A percentile compares a stretch with the other conserved stretches of the same genome.
Conservation (phyloP, 2,329 filamentous ascomycete species). For the Alternaria brassicae region DNA sequence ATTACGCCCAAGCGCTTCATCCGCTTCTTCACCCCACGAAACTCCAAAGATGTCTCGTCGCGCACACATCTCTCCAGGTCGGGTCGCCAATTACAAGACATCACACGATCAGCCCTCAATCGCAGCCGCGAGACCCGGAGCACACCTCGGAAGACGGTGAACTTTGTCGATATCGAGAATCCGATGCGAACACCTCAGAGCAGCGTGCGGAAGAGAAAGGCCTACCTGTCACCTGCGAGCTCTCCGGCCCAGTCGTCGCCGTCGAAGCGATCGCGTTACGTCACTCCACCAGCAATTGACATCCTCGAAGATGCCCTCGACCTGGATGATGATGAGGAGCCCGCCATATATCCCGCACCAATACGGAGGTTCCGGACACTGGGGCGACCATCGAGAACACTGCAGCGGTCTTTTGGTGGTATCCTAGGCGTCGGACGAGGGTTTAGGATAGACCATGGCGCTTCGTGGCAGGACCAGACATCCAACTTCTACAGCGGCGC, state of each 20-base stretch:
- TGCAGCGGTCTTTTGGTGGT: conserved; percentile 58
- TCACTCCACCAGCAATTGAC: conserved; percentile 39
- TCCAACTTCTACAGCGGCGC: conserved; percentile 66
- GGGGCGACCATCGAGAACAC: conserved; percentile 47
- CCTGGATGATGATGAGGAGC: conserved; percentile 36
- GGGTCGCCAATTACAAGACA: conserved; percentile 57
- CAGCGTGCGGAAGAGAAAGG: conserved; percentile 47
- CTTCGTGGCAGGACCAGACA: conserved; percentile 66
- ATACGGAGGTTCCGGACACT: conserved; percentile 49
- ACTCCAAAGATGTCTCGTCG: conserved; percentile 43
- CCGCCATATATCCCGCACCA: conserved; percentile 37
- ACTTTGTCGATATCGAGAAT: conserved; percentile 47
- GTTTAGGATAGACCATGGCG: conserved; percentile 50
- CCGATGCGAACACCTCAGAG: conserved; percentile 42
- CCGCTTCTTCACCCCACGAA: conserved; percentile 59
- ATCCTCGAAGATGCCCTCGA: conserved; percentile 42
- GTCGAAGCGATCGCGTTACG: conserved; percentile 45
- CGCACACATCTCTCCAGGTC: conserved; percentile 46
- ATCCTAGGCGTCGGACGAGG: conserved; percentile 50
- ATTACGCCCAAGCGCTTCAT: conserved; percentile 61
- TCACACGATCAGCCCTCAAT: conserved; percentile 57
- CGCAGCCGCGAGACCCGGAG: conserved; percentile 39
- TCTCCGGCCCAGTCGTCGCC: conserved; percentile 54
- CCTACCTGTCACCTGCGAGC: conserved; percentile 51
- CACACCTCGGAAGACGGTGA: conserved; percentile 50